Evolutionary conservation across 257 asterid species (phyloP).

Genomic region (Solanum infundibuliforme): DNA sequence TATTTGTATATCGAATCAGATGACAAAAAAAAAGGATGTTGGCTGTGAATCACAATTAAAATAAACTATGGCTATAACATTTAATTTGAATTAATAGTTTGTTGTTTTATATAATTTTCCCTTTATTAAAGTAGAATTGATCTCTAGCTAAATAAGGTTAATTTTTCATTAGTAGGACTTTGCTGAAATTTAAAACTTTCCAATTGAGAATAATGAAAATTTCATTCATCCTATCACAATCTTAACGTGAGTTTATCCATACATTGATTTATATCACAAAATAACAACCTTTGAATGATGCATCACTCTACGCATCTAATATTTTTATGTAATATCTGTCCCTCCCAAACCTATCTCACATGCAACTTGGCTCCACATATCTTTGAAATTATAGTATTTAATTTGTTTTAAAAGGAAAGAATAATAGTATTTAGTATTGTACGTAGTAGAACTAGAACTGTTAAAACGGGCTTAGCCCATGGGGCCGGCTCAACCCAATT

Average conservation of each 20-base stretch:
- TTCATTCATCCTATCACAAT: background rate
- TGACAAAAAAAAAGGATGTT: too few species aligned
- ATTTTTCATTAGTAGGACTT: background rate
- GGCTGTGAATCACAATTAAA: too few species aligned
- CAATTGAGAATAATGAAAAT: too few species aligned
- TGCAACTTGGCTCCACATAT: background rate
- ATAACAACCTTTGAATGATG: background rate
- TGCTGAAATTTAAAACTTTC: background rate
- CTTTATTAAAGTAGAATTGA: background rate
- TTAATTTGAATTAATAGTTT: too few species aligned
- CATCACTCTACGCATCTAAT: background rate
- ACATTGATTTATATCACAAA: background rate
- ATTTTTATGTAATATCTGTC: background rate
- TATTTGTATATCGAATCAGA: too few species aligned
- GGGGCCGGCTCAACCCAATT: too few species aligned
- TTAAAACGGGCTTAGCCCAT: too few species aligned
- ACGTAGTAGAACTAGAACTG: background rate
- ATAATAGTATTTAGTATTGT: background rate
- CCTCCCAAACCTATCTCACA: background rate
- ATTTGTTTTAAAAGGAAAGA: background rate
- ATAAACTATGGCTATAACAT: too few species aligned
- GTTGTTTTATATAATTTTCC: too few species aligned
- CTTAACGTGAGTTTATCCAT: background rate
- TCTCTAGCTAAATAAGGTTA: background rate
- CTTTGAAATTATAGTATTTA: background rate